Conservation (phyloP, 1,284 basidiomycete genomes). For the Cryptococcus neoformans region DNA sequence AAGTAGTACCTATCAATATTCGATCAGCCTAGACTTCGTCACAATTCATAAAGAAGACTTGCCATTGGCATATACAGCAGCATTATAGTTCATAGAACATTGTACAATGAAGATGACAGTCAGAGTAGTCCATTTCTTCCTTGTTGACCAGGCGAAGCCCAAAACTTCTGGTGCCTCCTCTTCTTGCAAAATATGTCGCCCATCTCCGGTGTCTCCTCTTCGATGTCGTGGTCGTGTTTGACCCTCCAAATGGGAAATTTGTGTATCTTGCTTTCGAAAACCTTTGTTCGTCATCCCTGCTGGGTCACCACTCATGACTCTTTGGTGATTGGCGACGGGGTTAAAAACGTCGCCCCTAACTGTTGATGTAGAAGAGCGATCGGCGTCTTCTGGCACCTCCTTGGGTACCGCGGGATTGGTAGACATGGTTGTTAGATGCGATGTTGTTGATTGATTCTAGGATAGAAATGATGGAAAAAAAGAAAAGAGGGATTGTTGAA, state of each 20-base stretch:
- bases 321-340: too few relatives aligned
- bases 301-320: too few relatives aligned
- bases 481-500: too few relatives aligned
- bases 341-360: not conserved
- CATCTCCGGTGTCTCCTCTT: slow-evolving; percentile 22
- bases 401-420: too few relatives aligned
- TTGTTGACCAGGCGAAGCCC: slow-evolving; percentile 32
- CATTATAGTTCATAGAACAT: slow-evolving; percentile 29
- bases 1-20: slow-evolving; percentile 2
- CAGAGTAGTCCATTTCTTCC: slow-evolving; percentile 49
- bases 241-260: too few relatives aligned
- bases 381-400: too few relatives aligned
- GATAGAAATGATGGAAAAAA: too few relatives aligned
- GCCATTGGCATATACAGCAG: slow-evolving; percentile 4
- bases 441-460: too few relatives aligned
- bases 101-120: slow-evolving; percentile 48
- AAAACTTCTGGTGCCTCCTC: slow-evolving; percentile 37
- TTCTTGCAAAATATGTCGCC: slow-evolving; percentile 41
- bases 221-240: slow-evolving; percentile 2
- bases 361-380: too few relatives aligned
- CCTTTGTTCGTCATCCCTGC: too few relatives aligned
- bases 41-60: not conserved
- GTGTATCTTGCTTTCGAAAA: too few relatives aligned
- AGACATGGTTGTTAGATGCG: too few relatives aligned
- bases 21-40: not conserved